Percentiles rank a stretch among this genome's conserved stretches.
These are phyloP conservation scores for Chlorella variabilis DNA, from an alignment of 163 green algal genomes.

Conservation along the genomic window DNA sequence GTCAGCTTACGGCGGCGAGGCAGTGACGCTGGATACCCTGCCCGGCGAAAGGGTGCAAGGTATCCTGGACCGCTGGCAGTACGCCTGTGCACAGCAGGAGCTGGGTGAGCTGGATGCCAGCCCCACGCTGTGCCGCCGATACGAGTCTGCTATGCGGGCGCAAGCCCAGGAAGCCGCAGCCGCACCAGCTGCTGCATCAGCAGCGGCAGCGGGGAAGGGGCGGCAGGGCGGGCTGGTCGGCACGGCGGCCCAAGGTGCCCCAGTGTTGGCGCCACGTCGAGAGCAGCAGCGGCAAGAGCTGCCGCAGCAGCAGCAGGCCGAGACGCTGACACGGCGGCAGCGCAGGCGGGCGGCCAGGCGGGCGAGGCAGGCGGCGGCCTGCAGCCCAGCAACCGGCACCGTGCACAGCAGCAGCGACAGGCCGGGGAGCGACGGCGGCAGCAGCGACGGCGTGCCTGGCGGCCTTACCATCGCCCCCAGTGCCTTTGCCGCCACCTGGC, in stretches of 20 bases:
- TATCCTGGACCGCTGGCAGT: constrained; percentile 29
- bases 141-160: not conserved
- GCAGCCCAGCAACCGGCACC: not conserved
- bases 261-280: not conserved
- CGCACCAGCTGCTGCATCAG: not conserved
- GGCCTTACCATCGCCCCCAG: no score
- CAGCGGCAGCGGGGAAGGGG: no score
- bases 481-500: constrained; percentile 1
- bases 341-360: not conserved
- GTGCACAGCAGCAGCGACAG: not conserved
- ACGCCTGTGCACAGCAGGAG: constrained; percentile 24
- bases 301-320: not conserved
- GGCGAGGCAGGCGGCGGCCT: not conserved
- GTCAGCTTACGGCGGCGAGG: not conserved
- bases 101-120: not conserved
- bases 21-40: constrained; percentile 10
- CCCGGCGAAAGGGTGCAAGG: not conserved
- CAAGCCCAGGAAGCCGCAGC: not conserved
- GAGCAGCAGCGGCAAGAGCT: not conserved
- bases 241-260: not conserved
- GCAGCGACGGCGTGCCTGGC: not conserved
- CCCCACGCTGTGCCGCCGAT: constrained; percentile 8
- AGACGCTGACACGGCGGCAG: not conserved
- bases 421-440: constrained; percentile 6
- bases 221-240: not conserved